phyloP scores from a whole-genome alignment of 139 green algal species.

The Chlorella sp. region DNA sequence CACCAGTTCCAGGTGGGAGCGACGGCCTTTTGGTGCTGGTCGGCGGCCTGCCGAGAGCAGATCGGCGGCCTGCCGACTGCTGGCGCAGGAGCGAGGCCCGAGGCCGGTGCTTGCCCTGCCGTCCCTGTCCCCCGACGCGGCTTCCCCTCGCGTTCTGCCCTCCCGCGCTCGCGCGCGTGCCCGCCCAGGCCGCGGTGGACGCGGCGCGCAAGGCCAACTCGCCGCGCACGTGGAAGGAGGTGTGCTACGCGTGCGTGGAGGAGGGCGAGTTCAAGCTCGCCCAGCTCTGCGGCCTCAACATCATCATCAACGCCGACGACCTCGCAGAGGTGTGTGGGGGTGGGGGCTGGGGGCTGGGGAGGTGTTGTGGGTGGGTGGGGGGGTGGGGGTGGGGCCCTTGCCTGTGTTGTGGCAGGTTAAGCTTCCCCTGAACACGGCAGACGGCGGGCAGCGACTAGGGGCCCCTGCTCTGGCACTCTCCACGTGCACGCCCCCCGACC shows the following conservation, averaged over 20 bases:
- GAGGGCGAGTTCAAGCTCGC: conserved; percentile 94
- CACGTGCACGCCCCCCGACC: not conserved
- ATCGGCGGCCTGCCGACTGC: no score
- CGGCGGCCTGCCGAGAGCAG: no score
- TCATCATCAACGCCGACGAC: conserved; percentile 99
- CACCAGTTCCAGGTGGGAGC: conserved; percentile 90
- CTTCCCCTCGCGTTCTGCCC: no score
- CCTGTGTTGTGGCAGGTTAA: not conserved
- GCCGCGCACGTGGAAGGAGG: conserved; percentile 96
- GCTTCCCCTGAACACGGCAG: not conserved
- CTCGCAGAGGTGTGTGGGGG: conserved; percentile 85
- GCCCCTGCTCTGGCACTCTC: not conserved
- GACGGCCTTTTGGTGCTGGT: no score
- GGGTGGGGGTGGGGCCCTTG: not conserved
- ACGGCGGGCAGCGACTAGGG: not conserved
- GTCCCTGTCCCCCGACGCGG: no score
- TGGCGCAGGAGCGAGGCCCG: no score
- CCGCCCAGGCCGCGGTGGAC: conserved; percentile 90
- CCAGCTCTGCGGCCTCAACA: conserved; percentile 97
- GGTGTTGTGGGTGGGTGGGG: not conserved
- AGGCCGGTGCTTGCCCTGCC: no score
- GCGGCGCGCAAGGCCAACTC: conserved; percentile 97
- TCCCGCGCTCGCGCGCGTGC: no score
- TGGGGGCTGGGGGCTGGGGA: no score
- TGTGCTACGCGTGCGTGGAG: conserved; percentile 97